These are phyloP conservation scores for Brassica rapa DNA, from an alignment of 345 rosid species.

Conservation along the genomic window DNA sequence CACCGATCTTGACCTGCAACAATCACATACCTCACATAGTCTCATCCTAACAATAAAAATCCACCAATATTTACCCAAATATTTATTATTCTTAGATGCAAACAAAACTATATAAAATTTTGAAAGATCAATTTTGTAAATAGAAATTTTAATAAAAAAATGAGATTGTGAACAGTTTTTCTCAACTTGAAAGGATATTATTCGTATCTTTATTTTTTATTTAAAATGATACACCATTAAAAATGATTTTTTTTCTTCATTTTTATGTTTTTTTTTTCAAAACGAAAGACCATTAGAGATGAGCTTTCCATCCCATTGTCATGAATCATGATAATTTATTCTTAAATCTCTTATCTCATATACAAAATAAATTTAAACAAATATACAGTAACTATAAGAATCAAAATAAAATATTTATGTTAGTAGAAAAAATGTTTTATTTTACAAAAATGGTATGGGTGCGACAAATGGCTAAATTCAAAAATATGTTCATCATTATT, in stretches of 20 bases:
- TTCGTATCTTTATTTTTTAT: neutral
- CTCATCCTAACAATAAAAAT: too few species aligned
- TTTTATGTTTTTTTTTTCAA: too few species aligned
- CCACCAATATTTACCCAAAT: neutral
- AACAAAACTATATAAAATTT: neutral
- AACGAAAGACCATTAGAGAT: neutral
- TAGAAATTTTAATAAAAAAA: too few species aligned
- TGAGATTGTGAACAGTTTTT: neutral
- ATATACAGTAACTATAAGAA: neutral
- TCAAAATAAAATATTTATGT: neutral
- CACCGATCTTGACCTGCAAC: too few species aligned
- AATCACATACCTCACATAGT: too few species aligned
- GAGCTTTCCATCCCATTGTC: neutral
- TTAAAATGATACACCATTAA: neutral
- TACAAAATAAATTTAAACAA: neutral
- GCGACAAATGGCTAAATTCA: neutral
- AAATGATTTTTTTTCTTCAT: neutral
- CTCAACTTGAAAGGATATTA: neutral
- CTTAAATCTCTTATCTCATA: neutral
- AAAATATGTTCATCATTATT: conserved; percentile 4
- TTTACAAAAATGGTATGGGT: conserved; percentile 8
- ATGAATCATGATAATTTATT: neutral
- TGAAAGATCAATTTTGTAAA: neutral
- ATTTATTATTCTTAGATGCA: neutral
- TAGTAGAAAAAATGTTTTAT: neutral